Percentiles rank a stretch among this genome's conserved stretches.
Evolutionary conservation across 345 rosid species (phyloP).

Genomic region (Eucalyptus urophylla): DNA sequence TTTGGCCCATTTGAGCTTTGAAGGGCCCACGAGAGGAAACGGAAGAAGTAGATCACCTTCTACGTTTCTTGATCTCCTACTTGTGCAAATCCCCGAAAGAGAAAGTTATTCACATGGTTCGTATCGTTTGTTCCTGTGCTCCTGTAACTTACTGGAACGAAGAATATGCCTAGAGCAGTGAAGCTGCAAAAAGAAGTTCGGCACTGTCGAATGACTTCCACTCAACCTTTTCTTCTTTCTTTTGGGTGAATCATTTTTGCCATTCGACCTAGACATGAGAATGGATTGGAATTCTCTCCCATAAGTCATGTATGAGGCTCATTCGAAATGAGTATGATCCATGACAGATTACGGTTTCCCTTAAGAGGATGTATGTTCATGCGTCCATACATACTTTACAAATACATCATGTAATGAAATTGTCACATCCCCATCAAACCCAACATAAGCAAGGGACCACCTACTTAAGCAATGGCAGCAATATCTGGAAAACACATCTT

Average conservation of each 20-base stretch:
- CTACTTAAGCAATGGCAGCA: neutral
- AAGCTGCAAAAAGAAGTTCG: neutral
- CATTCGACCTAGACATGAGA: neutral
- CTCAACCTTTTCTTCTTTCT: neutral
- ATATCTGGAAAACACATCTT: neutral
- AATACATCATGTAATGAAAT: neutral
- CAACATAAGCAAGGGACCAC: neutral
- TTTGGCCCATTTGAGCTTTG: neutral
- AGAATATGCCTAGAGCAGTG: neutral
- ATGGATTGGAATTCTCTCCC: neutral
- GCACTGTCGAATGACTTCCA: neutral
- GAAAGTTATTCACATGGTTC: neutral
- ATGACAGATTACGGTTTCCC: neutral
- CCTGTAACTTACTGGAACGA: neutral
- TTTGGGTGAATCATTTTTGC: neutral
- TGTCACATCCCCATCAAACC: neutral
- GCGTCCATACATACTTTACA: neutral
- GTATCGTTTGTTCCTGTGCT: neutral
- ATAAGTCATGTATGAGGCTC: neutral
- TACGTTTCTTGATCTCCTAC: neutral
- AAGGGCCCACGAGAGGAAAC: neutral
- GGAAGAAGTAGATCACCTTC: neutral
- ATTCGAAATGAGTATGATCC: neutral
- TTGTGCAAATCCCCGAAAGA: neutral
- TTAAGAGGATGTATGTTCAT: neutral